Conservation (phyloP, 2,329 filamentous ascomycete species). For the Aureobasidium zeae region DNA sequence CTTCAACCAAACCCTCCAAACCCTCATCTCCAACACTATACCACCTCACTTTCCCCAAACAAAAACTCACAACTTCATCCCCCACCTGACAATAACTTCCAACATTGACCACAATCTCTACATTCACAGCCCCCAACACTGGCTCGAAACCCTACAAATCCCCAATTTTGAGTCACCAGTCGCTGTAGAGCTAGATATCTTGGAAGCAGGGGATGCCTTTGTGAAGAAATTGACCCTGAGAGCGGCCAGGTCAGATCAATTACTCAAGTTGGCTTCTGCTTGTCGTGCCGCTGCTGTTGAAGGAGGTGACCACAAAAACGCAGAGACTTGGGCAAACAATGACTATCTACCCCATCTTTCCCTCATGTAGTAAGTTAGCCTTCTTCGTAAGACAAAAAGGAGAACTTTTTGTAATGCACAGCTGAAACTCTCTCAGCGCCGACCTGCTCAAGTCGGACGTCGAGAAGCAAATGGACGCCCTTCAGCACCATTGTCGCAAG, state of each 20-base stretch:
- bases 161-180: conserved; percentile 18
- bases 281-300: conserved; percentile 26
- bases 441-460: conserved; percentile 17
- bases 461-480: conserved; percentile 20
- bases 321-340: conserved; percentile 26
- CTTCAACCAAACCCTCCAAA: conserved; percentile 25
- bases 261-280: conserved; percentile 25
- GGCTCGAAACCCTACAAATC: conserved; percentile 29
- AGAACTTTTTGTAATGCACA: no score
- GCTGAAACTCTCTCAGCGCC: conserved; percentile 17
- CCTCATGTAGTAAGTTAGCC: conserved; percentile 35
- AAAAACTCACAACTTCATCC: conserved; percentile 28
- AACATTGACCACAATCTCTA: conserved; percentile 26
- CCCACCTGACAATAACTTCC: conserved; percentile 36
- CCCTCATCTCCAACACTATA: conserved; percentile 28
- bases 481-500: conserved; percentile 21
- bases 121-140: conserved; percentile 24
- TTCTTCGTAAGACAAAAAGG: no score
- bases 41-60: conserved; percentile 28
- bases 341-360: conserved; percentile 33
- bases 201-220: conserved; percentile 31
- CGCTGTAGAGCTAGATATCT: conserved; percentile 22
- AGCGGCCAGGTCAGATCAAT: conserved; percentile 25
- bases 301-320: conserved; percentile 22
- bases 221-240: conserved; percentile 33